Percentiles rank a stretch among this genome's conserved stretches.
These are phyloP conservation scores for Daucus carota DNA, from an alignment of 129 eudicot genomes.

Conservation along the genomic window DNA sequence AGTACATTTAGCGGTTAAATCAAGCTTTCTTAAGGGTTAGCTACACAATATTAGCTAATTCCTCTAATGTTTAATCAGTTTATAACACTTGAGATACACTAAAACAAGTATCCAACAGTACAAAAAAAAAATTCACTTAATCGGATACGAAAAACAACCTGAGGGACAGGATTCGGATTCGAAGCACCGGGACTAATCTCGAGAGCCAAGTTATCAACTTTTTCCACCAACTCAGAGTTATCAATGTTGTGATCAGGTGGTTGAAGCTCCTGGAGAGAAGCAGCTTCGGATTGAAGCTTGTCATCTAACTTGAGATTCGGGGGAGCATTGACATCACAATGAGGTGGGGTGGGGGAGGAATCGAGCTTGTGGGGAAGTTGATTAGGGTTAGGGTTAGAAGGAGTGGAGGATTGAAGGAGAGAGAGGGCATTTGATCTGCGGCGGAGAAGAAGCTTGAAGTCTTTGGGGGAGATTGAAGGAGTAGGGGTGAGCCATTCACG, in stretches of 20 bases:
- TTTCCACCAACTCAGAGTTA: not conserved
- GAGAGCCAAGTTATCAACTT: not conserved
- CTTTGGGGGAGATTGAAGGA: conserved; percentile 49
- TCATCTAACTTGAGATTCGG: not conserved
- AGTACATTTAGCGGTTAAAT: too few relatives aligned
- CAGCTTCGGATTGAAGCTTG: not conserved
- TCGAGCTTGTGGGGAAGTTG: not conserved
- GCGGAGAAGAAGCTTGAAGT: conserved; percentile 51
- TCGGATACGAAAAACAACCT: not conserved
- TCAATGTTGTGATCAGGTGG: too few relatives aligned
- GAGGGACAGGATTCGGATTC: not conserved
- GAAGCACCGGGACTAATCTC: not conserved
- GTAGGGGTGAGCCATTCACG: conserved; percentile 67
- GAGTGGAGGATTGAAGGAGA: conserved; percentile 40
- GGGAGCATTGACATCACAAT: too few relatives aligned
- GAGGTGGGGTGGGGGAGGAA: not conserved
- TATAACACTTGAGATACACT: too few relatives aligned
- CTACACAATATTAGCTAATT: too few relatives aligned
- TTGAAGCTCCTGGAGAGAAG: too few relatives aligned
- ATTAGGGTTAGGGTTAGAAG: conserved; percentile 18
- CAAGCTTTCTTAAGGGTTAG: too few relatives aligned
- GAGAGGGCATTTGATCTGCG: conserved; percentile 79
- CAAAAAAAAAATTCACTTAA: too few relatives aligned
- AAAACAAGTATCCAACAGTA: not conserved
- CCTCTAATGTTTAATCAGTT: not conserved